Evolutionary conservation across 352 stramenopile species (phyloP), one percentile per base, ranked within the genome.

Genomic region (Plasmopara halstedii): DNA sequence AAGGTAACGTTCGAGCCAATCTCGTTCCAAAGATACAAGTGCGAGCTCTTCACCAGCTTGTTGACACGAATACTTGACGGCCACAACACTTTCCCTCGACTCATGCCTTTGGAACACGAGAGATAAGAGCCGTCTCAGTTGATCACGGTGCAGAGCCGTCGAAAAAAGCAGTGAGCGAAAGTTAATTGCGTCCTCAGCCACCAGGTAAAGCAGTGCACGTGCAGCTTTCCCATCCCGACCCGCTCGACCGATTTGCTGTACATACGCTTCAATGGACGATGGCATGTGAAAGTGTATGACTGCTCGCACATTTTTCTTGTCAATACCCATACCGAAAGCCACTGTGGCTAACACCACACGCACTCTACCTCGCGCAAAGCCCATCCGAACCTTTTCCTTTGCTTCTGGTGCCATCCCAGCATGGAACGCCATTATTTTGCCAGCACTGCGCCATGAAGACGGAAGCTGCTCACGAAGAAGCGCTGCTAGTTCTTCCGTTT

Each of bases 301-400:
- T 53, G 96, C 97, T 4, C 83, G 76, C 18, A 99, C 89, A 69
- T 99, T 96, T 35, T 87, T 77, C 61, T 98, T 99, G 73, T 99
- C 95, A 46, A 99, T 99, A 42, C 96, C 97, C 78, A 99, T 96
- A 8, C 95, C 96, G 58, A 99, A 99, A 1, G 95, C 95, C 49
- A 99, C 90, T 9, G 96, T 99, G 4, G 96, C 96, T 56, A 98
- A 92, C 39, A 97, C 86, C 21, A 98, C 77, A 23, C 78, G 75
- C 18, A 93, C 73, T 40, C 76, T 61, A 6, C 94, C 94, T 50
- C 77, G 65, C 34, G 96, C 68, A 53, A 99, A 99, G 15, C 77
- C 70, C 13, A 50, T 68, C 0, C 76, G 77, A 35, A 89, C 65
- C 50, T 90, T 89, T 45, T 88, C 78, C 53, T 84, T 88, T 2